Percentiles rank a stretch among this genome's conserved stretches.
These are phyloP conservation scores for Mortierella sp. DNA, from an alignment of 371 early-diverging fungal species.

Conservation along the genomic window DNA sequence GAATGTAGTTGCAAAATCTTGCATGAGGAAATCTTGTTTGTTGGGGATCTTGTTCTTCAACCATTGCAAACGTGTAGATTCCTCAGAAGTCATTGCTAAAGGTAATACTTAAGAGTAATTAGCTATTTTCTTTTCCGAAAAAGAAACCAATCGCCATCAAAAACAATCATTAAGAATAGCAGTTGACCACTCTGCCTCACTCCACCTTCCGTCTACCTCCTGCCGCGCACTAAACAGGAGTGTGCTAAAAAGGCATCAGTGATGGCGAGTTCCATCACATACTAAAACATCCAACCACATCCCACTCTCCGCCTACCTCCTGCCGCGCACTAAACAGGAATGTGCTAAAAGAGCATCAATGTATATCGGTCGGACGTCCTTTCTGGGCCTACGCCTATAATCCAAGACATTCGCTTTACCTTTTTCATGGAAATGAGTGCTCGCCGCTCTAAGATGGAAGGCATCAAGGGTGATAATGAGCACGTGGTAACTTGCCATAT, in stretches of 20 bases:
- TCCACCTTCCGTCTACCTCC: slow-evolving; percentile 14
- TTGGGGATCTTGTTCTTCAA: not conserved
- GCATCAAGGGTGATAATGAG: no score
- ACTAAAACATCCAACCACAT: slow-evolving; percentile 4
- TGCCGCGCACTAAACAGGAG: slow-evolving; percentile 18
- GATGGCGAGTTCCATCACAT: slow-evolving; percentile 18
- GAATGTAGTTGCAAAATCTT: slow-evolving; percentile 3
- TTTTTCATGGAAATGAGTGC: no score
- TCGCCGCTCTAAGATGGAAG: no score
- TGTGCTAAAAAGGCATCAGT: slow-evolving; percentile 19
- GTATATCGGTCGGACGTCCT: slow-evolving; percentile 22
- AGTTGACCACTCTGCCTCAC: slow-evolving; percentile 13
- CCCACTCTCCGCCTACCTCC: slow-evolving; percentile 31
- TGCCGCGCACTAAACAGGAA: slow-evolving; percentile 30
- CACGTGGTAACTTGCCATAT: no score
- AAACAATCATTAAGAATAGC: not conserved
- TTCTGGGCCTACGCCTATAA: not conserved
- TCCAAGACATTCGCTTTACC: no score
- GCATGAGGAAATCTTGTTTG: slow-evolving; percentile 6
- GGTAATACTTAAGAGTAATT: not conserved
- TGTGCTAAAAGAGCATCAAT: slow-evolving; percentile 33
- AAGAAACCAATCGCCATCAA: not conserved
- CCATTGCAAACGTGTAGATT: not conserved
- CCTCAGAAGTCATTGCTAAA: not conserved
- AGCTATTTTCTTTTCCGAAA: not conserved